A percentile compares a stretch with the other conserved stretches of the same genome.
Evolutionary conservation across 352 stramenopile genomes (phyloP).

Genomic region (Pythium vanterpoolii): DNA sequence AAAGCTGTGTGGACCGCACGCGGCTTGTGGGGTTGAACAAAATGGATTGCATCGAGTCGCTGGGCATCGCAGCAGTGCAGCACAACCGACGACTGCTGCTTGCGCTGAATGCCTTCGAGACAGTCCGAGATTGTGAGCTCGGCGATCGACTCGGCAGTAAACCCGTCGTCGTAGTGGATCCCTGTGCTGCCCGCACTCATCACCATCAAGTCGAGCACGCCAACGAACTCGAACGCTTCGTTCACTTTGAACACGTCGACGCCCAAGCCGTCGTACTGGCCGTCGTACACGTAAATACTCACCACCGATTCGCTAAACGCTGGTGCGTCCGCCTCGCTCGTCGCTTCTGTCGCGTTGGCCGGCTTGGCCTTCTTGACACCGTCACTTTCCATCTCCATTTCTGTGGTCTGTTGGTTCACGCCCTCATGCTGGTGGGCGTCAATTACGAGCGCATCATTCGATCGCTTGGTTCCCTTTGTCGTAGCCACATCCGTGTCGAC

Average conservation of each 20-base stretch:
- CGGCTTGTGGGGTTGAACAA: constrained; percentile 48
- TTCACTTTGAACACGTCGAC: constrained; percentile 78
- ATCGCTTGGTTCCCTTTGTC: constrained; percentile 42
- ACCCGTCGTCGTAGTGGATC: constrained; percentile 23
- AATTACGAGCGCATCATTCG: constrained; percentile 30
- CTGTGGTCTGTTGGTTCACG: not conserved
- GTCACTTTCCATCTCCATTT: not conserved
- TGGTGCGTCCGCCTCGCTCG: not conserved
- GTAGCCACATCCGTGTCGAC: not conserved
- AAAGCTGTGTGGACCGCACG: constrained; percentile 31
- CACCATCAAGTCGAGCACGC: constrained; percentile 66
- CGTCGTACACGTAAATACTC: constrained; percentile 73
- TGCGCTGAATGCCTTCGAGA: constrained; percentile 54
- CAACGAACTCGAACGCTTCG: constrained; percentile 80
- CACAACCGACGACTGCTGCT: constrained; percentile 44
- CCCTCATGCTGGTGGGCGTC: not conserved
- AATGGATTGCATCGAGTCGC: constrained; percentile 17
- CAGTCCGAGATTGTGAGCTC: constrained; percentile 65
- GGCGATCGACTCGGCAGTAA: constrained; percentile 35
- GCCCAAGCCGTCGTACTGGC: constrained; percentile 42
- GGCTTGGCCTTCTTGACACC: constrained; percentile 42
- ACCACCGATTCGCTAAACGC: constrained; percentile 37
- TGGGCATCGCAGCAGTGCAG: constrained; percentile 59
- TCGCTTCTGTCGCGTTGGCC: not conserved
- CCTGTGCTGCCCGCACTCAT: constrained; percentile 7